A percentile compares a stretch with the other conserved stretches of the same genome.
Conservation (phyloP, 1,284 basidiomycete genomes). For the Cutaneotrichosporon sp. region DNA sequence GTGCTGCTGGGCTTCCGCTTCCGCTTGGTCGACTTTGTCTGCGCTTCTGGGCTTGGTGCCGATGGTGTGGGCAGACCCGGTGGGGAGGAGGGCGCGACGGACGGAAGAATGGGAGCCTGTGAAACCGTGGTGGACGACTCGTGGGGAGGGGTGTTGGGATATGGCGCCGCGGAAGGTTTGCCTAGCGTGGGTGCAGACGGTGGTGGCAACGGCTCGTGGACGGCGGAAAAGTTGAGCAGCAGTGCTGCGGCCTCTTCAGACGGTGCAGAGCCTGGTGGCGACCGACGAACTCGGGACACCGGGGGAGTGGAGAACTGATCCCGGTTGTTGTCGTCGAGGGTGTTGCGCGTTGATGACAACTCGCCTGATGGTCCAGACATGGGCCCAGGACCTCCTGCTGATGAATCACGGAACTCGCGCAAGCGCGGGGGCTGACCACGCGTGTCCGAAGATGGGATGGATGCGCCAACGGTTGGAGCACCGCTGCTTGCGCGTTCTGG, state of each 20-base stretch:
- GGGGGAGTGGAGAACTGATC: neutral
- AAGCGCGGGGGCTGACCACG: no score
- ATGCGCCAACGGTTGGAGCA: no score
- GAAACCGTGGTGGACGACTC: constrained; percentile 13
- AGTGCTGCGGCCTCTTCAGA: constrained; percentile 29
- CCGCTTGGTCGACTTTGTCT: constrained; percentile 23
- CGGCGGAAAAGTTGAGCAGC: constrained; percentile 29
- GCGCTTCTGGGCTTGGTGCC: constrained; percentile 17
- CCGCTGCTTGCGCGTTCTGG: no score
- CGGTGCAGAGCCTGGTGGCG: constrained; percentile 13
- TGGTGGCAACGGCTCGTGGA: constrained; percentile 5
- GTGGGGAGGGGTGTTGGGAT: constrained; percentile 31
- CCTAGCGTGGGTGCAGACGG: neutral
- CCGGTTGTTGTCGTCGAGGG: neutral
- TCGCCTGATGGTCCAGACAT: neutral
- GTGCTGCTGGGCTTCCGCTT: constrained; percentile 32
- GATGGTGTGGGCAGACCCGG: constrained; percentile 13
- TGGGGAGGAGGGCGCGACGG: constrained; percentile 15
- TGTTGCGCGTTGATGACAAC: neutral
- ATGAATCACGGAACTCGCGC: no score
- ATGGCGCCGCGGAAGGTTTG: constrained; percentile 7
- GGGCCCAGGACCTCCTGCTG: no score
- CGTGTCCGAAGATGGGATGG: no score
- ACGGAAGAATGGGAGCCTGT: constrained; percentile 3
- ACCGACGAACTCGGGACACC: neutral